These are phyloP conservation scores for Pholiota adiposa DNA, from an alignment of 1,284 basidiomycete genomes.

Conservation along the genomic window DNA sequence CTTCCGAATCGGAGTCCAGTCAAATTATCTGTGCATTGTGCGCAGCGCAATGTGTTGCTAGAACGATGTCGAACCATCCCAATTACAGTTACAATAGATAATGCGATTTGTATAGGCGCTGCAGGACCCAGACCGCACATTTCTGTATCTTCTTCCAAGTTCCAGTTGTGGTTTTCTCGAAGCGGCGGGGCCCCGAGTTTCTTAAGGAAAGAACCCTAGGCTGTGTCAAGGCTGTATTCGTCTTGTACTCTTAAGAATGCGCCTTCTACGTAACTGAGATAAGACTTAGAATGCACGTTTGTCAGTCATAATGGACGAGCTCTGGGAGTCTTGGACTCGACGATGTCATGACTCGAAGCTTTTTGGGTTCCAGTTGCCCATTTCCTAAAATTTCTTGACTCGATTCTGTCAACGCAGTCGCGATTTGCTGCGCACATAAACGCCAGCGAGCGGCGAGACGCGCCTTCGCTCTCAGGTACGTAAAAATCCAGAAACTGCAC, in stretches of 20 bases:
- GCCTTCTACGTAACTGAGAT: neutral
- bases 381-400: neutral
- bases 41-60: neutral
- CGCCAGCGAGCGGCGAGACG: no score
- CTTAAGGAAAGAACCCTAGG: neutral
- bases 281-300: neutral
- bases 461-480: no score
- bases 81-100: neutral
- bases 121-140: neutral
- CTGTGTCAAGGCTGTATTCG: neutral
- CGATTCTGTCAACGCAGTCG: neutral
- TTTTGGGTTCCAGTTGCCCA: neutral
- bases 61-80: neutral
- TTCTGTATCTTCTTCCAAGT: neutral
- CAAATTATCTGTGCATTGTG: neutral
- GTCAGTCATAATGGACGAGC: neutral
- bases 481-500: neutral
- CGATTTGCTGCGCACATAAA: neutral
- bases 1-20: no score
- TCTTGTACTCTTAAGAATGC: neutral
- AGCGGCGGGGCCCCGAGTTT: neutral
- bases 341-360: neutral
- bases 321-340: neutral
- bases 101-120: neutral
- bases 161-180: neutral